Conservation (phyloP, 768 basidiomycete species). For the Leucocoprinus sp. region DNA sequence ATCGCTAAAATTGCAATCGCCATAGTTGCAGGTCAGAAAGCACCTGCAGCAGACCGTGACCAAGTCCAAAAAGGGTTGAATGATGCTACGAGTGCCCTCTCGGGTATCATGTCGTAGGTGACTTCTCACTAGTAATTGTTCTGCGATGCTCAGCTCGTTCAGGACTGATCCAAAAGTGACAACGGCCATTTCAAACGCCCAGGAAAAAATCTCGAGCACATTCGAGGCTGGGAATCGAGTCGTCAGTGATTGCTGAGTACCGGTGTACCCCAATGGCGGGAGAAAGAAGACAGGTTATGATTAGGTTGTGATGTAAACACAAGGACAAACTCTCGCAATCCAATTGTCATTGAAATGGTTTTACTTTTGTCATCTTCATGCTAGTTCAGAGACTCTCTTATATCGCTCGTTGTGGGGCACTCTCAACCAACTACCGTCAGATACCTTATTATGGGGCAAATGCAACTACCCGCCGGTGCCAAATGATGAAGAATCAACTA, state of each 20-base stretch:
- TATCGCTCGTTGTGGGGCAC: too few species aligned
- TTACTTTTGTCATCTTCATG: too few species aligned
- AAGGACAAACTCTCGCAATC: not conserved
- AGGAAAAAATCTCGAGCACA: slow-evolving; percentile 15
- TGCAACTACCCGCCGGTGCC: too few species aligned
- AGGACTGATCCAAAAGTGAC: slow-evolving; percentile 19
- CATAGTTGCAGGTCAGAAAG: slow-evolving; percentile 14
- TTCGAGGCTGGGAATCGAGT: slow-evolving; percentile 18
- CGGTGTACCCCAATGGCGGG: too few species aligned
- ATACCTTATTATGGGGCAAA: too few species aligned
- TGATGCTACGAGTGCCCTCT: slow-evolving; percentile 17
- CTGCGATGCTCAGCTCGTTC: not conserved
- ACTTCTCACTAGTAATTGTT: not conserved
- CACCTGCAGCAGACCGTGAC: slow-evolving; percentile 19
- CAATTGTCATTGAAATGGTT: too few species aligned
- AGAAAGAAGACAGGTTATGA: too few species aligned
- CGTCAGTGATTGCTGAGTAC: slow-evolving; percentile 15
- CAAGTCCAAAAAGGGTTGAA: slow-evolving; percentile 17
- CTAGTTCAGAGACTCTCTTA: too few species aligned
- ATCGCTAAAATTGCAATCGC: slow-evolving; percentile 19
- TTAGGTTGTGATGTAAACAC: too few species aligned
- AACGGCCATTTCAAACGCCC: slow-evolving; percentile 15
- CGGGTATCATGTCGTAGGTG: slow-evolving; percentile 19
- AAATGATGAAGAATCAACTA: too few species aligned
- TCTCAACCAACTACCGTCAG: too few species aligned